A percentile compares a stretch with the other conserved stretches of the same genome.
phyloP scores from a whole-genome alignment of 108 stramenopile genomes.

The Aurantiochytrium sp. region DNA sequence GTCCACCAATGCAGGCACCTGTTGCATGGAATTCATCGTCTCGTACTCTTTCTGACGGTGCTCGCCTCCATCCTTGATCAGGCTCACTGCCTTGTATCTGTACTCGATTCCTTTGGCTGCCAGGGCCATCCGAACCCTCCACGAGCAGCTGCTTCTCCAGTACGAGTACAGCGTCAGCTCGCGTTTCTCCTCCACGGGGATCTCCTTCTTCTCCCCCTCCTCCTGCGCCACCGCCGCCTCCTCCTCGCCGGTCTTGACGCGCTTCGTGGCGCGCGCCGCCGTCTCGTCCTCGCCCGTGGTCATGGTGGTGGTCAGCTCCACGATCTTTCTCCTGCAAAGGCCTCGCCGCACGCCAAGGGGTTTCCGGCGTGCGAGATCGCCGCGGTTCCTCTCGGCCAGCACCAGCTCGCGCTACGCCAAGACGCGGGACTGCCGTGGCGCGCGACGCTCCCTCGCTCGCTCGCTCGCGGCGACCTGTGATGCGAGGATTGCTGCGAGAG shows the following conservation, averaged over 20 bases:
- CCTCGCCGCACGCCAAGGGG: too few relatives aligned
- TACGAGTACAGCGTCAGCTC: constrained; percentile 21
- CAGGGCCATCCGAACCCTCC: constrained; percentile 30
- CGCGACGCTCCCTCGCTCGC: too few relatives aligned
- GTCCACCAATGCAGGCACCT: constrained; percentile 50
- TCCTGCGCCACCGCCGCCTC: not conserved
- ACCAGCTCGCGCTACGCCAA: too few relatives aligned
- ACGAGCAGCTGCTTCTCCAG: constrained; percentile 30
- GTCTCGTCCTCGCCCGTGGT: not conserved
- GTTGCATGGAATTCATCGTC: constrained; percentile 45
- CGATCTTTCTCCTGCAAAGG: too few relatives aligned
- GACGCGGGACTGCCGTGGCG: too few relatives aligned
- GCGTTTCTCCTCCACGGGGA: not conserved
- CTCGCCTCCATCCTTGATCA: constrained; percentile 21
- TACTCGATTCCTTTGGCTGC: constrained; percentile 25
- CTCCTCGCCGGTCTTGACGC: not conserved
- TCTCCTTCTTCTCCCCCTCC: not conserved
- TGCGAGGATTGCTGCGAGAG: too few relatives aligned
- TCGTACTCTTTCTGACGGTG: constrained; percentile 25
- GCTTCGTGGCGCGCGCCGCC: not conserved
- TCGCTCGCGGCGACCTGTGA: too few relatives aligned
- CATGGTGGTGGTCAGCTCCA: not conserved
- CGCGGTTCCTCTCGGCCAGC: too few relatives aligned
- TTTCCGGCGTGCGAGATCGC: too few relatives aligned
- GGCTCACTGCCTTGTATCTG: constrained; percentile 23